Conservation (phyloP, 495 filamentous ascomycete genomes). For the Cercophora sp. region DNA sequence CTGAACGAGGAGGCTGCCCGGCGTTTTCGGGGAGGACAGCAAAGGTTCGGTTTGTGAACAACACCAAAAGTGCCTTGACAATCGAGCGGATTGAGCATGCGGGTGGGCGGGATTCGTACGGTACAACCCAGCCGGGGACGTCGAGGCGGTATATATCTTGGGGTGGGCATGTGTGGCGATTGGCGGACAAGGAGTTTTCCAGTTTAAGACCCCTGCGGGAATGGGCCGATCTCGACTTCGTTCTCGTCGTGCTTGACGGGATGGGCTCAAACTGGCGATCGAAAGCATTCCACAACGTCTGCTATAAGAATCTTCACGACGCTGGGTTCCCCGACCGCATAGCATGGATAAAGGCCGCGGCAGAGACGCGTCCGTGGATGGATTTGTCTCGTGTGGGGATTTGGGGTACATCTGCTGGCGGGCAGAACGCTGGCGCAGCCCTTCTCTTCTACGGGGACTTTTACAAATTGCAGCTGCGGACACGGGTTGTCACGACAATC, state of each 20-base stretch:
- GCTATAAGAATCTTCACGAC: conserved; percentile 26
- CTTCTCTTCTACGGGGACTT: conserved; percentile 24
- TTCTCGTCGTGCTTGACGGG: conserved; percentile 22
- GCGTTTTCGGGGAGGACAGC: too few species aligned
- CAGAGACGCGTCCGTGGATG: conserved; percentile 17
- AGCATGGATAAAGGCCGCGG: conserved; percentile 18
- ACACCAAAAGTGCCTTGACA: too few species aligned
- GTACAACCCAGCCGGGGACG: too few species aligned
- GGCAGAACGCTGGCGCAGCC: conserved; percentile 19
- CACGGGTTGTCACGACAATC: conserved; percentile 24
- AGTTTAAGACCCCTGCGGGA: too few species aligned
- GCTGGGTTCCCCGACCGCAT: conserved; percentile 24
- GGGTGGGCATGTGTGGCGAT: too few species aligned
- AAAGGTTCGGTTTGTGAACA: too few species aligned
- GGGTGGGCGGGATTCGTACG: too few species aligned
- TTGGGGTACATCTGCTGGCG: conserved; percentile 18
- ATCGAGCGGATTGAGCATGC: too few species aligned
- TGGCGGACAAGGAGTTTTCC: too few species aligned
- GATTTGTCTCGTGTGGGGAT: conserved; percentile 18
- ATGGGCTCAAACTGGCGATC: conserved; percentile 27
- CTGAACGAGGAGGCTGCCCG: too few species aligned
- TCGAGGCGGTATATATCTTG: too few species aligned
- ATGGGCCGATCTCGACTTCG: conserved; percentile 16
- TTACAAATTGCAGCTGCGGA: conserved; percentile 22
- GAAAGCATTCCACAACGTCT: conserved; percentile 24